Evolutionary conservation across 805 yeast genomes (phyloP), one percentile per base, ranked within the genome.

Genomic region (Schwanniomyces sp.): DNA sequence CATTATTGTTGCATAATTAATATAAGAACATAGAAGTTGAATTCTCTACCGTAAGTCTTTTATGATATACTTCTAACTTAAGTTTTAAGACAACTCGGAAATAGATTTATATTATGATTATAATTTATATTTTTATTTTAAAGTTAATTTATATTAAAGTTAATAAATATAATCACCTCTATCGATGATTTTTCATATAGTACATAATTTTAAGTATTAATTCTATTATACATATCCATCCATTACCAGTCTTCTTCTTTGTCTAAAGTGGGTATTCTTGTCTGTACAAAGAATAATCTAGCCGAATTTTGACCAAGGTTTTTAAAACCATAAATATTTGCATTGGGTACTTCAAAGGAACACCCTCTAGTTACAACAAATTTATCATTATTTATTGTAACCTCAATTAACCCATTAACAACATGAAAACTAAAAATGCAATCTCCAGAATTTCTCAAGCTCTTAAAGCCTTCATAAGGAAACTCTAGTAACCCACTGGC

Each of bases 301-400:
- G 86, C 90, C 29, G 74, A 75, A 14, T 68, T 71, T 28, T 73
- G 67, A 0, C 91, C 86, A 36, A 73, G 75, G 59, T 88, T 88
- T 41, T 75, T 76, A 52, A 91, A 76, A 14, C 86, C 80, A 64
- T 88, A 90, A 38, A 77, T 75, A 59, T 87, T 88, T 5, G 85
- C 86, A 69, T 86, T 79, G 0, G 97, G 97, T 5, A 91, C 76
- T 57, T 86, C 88, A 57, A 91, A 85, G 4, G 92, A 80, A 45
- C 96, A 86, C 1, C 96, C 96, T 46, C 76, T 70, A 0, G 80
- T 75, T 6, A 84, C 86, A 4, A 82, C 66, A 61, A 91, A 88
- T 18, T 70, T 74, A 17, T 74, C 75, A 5, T 79, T 80, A 16
- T 81, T 78, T 4, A 91, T 53, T 1, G 82, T 79, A 2, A 88